phyloP scores from a whole-genome alignment of 768 basidiomycete species.

The Chalciporus piperatus region DNA sequence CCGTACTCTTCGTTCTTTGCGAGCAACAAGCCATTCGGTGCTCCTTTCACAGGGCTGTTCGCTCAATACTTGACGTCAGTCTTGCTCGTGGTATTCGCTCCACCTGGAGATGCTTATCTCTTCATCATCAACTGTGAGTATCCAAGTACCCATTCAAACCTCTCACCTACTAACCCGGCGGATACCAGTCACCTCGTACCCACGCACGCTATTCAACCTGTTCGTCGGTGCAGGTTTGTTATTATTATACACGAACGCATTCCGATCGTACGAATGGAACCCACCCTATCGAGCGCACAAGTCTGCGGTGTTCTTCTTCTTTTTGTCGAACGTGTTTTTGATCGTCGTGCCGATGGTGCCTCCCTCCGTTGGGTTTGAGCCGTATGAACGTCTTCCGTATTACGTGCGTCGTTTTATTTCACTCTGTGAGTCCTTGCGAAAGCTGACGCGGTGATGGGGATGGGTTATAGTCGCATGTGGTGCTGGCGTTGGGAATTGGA shows the following conservation, averaged over 20 bases:
- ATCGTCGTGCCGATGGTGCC: constrained; percentile 60
- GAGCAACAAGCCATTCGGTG: constrained; percentile 66
- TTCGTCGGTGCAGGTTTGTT: constrained; percentile 60
- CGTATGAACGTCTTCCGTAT: constrained; percentile 62
- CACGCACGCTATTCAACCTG: constrained; percentile 54
- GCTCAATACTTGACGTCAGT: constrained; percentile 61
- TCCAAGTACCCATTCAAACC: not conserved
- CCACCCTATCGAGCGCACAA: constrained; percentile 66
- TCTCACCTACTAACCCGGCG: not conserved
- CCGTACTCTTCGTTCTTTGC: constrained; percentile 67
- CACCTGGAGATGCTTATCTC: constrained; percentile 72
- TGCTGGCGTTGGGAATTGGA: constrained; percentile 44
- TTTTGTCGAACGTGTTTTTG: constrained; percentile 64
- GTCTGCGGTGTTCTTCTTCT: constrained; percentile 50
- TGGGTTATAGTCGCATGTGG: constrained; percentile 50
- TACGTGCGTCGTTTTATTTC: constrained; percentile 55
- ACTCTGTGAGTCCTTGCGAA: too few species aligned
- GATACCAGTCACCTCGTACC: constrained; percentile 56
- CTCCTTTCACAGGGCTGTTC: constrained; percentile 62
- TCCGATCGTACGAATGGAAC: constrained; percentile 49
- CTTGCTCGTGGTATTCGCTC: constrained; percentile 51
- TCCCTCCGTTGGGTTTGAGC: constrained; percentile 46
- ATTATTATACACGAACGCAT: constrained; percentile 50
- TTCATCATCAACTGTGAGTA: constrained; percentile 64
- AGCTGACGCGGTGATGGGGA: too few species aligned